Conservation (phyloP, 2,329 filamentous ascomycete genomes). For the Apiospora aurea region DNA sequence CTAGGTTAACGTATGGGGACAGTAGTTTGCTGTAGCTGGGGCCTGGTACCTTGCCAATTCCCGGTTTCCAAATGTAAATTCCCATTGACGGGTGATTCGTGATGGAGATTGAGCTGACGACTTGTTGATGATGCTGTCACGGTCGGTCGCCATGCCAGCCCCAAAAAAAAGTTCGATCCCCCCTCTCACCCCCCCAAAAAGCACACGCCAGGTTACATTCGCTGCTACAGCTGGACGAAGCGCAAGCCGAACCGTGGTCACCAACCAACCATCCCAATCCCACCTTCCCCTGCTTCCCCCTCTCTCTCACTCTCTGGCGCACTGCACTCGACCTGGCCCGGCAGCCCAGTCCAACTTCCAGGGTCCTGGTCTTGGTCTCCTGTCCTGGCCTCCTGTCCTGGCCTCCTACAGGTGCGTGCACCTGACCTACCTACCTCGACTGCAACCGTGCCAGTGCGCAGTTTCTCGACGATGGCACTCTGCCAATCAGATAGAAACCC, state of each 20-base stretch:
- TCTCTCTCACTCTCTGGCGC: neutral
- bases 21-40: neutral
- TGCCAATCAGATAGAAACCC: slow-evolving; percentile 9
- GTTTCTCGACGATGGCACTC: neutral
- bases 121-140: neutral
- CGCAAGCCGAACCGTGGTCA: neutral
- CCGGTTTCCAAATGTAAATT: neutral
- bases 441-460: neutral
- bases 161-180: neutral
- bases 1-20: neutral
- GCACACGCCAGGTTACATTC: slow-evolving; percentile 9
- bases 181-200: neutral
- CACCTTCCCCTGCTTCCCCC: neutral
- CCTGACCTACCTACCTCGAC: neutral
- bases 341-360: neutral
- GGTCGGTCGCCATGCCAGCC: too few relatives aligned
- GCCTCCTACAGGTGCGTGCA: slow-evolving; percentile 14
- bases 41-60: neutral
- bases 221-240: neutral
- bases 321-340: neutral
- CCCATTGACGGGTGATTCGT: neutral
- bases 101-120: neutral
- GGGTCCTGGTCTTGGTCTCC: neutral
- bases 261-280: neutral
- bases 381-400: too few relatives aligned